Evolutionary conservation across 2,329 filamentous ascomycete genomes (phyloP).

Genomic region (Paecilomyces variotii): DNA sequence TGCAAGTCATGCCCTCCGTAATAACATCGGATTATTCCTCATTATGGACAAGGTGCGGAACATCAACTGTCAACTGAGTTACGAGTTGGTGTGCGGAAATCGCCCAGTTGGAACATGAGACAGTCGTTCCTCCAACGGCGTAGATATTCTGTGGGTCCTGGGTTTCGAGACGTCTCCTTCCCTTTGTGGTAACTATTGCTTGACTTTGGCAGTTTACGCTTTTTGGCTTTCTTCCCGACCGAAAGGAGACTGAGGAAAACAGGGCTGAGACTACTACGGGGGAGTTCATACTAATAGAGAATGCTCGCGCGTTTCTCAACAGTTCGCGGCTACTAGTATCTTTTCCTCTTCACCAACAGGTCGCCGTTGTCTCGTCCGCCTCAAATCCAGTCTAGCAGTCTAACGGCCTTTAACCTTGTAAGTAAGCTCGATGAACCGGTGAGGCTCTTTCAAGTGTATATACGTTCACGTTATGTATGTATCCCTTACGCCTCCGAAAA

Average conservation of each 20-base stretch:
- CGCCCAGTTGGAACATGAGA: neutral
- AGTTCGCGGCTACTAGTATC: neutral
- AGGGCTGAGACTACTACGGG: neutral
- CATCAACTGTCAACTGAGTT: no score
- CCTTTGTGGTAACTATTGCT: neutral
- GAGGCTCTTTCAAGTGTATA: neutral
- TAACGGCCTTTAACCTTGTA: neutral
- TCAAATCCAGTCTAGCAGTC: neutral
- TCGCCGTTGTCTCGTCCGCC: neutral
- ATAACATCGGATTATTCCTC: neutral
- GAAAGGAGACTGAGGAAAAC: neutral
- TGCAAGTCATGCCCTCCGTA: neutral
- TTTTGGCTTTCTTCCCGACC: neutral
- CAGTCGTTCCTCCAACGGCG: neutral
- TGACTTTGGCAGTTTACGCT: neutral
- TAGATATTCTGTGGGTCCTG: neutral
- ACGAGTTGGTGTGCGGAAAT: neutral
- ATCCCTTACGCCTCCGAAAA: neutral
- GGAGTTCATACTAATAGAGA: neutral
- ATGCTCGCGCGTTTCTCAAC: neutral
- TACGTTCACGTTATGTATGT: neutral
- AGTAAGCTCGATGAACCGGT: neutral
- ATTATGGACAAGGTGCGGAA: neutral
- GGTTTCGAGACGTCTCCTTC: neutral
- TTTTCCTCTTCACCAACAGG: neutral